Conservation (phyloP, 352 stramenopile species). For the Pythium myriotylum region DNA sequence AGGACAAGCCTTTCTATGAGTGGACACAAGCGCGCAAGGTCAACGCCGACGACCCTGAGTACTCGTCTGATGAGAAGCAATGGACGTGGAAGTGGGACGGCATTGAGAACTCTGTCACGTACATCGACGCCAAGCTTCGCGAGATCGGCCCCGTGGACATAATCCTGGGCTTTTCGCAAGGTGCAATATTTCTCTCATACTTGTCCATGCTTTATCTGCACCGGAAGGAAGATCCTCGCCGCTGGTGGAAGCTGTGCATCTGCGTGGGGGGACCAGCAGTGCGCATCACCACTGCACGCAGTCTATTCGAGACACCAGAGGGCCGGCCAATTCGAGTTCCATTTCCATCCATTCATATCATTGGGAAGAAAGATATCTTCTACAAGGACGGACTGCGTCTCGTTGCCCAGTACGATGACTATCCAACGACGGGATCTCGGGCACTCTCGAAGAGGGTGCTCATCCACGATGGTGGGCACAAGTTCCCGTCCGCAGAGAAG, state of each 20-base stretch:
- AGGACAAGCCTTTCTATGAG: conserved; percentile 56
- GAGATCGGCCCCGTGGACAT: conserved; percentile 58
- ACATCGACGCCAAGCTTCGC: conserved; percentile 48
- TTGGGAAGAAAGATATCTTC: conserved; percentile 61
- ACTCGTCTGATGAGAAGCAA: conserved; percentile 28
- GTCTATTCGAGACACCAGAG: conserved; percentile 44
- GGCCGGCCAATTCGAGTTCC: conserved; percentile 37
- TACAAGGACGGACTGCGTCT: conserved; percentile 43
- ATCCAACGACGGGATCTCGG: conserved; percentile 11
- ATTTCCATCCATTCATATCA: conserved; percentile 65
- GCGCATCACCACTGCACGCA: conserved; percentile 28
- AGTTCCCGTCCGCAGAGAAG: conserved; percentile 29
- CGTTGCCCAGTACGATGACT: conserved; percentile 24
- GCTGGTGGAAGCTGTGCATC: conserved; percentile 56
- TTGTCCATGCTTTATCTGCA: conserved; percentile 47
- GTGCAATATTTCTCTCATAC: conserved; percentile 47
- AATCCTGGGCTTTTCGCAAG: conserved; percentile 74
- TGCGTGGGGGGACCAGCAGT: conserved; percentile 41
- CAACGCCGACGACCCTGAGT: conserved; percentile 15
- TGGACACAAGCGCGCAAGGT: conserved; percentile 40
- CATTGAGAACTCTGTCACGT: conserved; percentile 45
- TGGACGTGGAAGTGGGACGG: conserved; percentile 56
- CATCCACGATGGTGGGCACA: conserved; percentile 34
- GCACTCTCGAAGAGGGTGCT: conserved; percentile 20
- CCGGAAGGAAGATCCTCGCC: conserved; percentile 25